A percentile compares a stretch with the other conserved stretches of the same genome.
phyloP scores from a whole-genome alignment of 179 eudicot genomes.

The Silene coronaria region DNA sequence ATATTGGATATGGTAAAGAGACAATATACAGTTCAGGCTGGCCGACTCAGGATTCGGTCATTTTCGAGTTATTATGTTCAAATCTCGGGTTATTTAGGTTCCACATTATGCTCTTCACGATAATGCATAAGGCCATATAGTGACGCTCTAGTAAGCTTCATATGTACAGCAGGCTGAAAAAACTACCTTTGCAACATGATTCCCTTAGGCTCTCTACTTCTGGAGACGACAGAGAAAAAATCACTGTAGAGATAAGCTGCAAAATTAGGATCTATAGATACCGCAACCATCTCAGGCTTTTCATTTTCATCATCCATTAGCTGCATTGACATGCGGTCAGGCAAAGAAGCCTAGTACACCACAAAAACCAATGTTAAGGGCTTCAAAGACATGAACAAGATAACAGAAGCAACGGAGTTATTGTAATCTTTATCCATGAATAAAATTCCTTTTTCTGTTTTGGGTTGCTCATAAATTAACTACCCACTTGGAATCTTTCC shows the following conservation, averaged over 20 bases:
- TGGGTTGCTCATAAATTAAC: too few species aligned
- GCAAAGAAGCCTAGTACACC: slow-evolving; percentile 52
- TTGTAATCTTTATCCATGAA: too few species aligned
- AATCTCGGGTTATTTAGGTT: background rate
- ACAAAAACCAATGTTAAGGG: slow-evolving; percentile 12
- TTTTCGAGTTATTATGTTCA: too few species aligned
- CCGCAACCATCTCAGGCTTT: slow-evolving; percentile 70
- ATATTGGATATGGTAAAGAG: too few species aligned
- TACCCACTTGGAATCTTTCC: too few species aligned
- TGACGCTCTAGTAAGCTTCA: background rate
- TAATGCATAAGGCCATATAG: background rate
- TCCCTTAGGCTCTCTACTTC: slow-evolving; percentile 44
- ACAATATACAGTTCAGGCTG: too few species aligned
- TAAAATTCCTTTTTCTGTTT: background rate
- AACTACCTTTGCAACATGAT: slow-evolving; percentile 54
- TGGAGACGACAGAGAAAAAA: slow-evolving; percentile 39
- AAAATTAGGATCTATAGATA: slow-evolving; percentile 66
- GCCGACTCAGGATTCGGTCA: too few species aligned
- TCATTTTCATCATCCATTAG: slow-evolving; percentile 79
- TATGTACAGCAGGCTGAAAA: background rate
- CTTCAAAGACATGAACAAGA: slow-evolving; percentile 5
- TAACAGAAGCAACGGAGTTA: too few species aligned
- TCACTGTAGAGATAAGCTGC: slow-evolving; percentile 55
- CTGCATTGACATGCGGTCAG: slow-evolving; percentile 56
- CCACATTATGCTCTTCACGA: background rate